A percentile compares a stretch with the other conserved stretches of the same genome.
Conservation (phyloP, 805 yeast genomes). For the Starmerella bombicola region DNA sequence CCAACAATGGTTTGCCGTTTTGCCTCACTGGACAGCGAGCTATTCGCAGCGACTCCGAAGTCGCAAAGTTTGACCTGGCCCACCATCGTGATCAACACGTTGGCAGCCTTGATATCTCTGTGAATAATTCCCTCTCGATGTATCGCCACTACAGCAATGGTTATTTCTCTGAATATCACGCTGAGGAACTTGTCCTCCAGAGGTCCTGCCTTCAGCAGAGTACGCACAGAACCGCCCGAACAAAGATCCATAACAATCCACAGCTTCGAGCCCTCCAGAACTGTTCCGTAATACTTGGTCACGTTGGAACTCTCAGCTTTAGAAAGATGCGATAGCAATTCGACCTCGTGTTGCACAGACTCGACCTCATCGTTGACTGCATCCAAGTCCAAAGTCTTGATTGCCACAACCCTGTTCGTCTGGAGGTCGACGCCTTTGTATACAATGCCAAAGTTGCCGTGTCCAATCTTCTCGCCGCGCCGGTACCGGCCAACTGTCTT, state of each 20-base stretch:
- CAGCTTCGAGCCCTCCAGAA: conserved; percentile 72
- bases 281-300: conserved; percentile 83
- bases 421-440: conserved; percentile 55
- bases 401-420: conserved; percentile 75
- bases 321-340: conserved; percentile 68
- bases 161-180: conserved; percentile 71
- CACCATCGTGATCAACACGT: conserved; percentile 73
- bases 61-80: conserved; percentile 90
- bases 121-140: conserved; percentile 89
- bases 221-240: conserved; percentile 89
- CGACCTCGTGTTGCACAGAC: conserved; percentile 88
- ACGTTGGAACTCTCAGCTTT: conserved; percentile 66
- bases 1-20: conserved; percentile 88
- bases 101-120: conserved; percentile 93
- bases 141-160: conserved; percentile 64
- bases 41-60: conserved; percentile 95
- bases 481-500: conserved; percentile 38
- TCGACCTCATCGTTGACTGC: conserved; percentile 87
- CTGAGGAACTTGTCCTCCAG: conserved; percentile 76
- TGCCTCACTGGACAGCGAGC: conserved; percentile 50
- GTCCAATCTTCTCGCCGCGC: conserved; percentile 81
- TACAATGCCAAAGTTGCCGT: conserved; percentile 95
- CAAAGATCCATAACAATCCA: conserved; percentile 98
- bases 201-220: conserved; percentile 72
- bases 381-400: conserved; percentile 82